Base-by-base conservation (phyloP, 2,329 filamentous ascomycete genomes). In the Cadophora luteo-olivacea region DNA sequence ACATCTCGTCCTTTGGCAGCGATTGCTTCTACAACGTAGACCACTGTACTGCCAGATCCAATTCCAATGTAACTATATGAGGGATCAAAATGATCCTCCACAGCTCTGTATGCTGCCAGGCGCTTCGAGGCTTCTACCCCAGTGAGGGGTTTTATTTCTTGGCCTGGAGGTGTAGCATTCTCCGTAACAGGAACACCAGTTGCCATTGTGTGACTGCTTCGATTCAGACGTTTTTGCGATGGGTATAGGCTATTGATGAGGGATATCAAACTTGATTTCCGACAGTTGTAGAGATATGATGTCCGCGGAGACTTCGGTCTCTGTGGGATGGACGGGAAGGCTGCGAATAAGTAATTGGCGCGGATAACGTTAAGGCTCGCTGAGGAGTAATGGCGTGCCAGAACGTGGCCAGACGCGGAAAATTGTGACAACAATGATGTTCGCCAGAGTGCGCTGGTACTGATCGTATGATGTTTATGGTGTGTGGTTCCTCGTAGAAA, bases 11-110 rank as follows among this genome's bases (percentile, higher is more conserved):
- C 86, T 64, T 90, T 86, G 65, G 84, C 85, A 48, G 85, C 85
- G 80, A 97, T 95, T 66, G 92, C 92, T 74, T 94, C 91, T 69
- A 96, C 92, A 61, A 95, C 92, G 80, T 95, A 94, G 76, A 94
- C 88, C 72, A 96, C 93, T 24, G 91, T 93, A 75, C 90, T 92
- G 69, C 92, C 92, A 68, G 91, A 93, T 71, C 92, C 92, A 79
- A 96, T 95, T 74, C 92, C 92, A 73, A 94, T 84, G 77, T 87
- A 90, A 66, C 82, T 85, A 82, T 87, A 87, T 51, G 82, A 80
- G 52, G 85, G 84, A 66, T 84, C 83, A 76, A 94, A 91, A 81
- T 94, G 88, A 70, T 93, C 90, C 65, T 85, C 83, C 55, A 94
- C 92, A 61, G 92, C 92, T 74, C 87, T 88, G 79, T 86, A 89